A percentile compares a stretch with the other conserved stretches of the same genome.
Conservation (phyloP, 441 rosid species). For the Syzygium malaccense region DNA sequence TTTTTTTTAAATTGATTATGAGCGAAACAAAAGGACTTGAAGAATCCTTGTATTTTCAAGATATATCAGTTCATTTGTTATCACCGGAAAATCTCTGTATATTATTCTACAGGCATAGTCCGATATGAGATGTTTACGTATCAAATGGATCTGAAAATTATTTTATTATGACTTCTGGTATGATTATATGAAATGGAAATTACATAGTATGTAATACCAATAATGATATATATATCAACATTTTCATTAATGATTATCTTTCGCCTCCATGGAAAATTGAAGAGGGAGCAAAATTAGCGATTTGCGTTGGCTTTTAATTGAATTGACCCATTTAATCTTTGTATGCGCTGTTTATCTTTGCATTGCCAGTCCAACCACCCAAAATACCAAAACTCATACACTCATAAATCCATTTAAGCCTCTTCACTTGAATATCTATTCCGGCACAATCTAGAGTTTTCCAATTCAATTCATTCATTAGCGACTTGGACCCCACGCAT, state of each 20-base stretch:
- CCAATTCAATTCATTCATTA: background rate
- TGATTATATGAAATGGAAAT: background rate
- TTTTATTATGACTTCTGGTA: background rate
- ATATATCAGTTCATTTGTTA: background rate
- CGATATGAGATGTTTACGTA: background rate
- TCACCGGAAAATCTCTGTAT: rapidly evolving
- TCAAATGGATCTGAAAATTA: background rate
- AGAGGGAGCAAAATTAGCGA: background rate
- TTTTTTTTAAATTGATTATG: background rate
- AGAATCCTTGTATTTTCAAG: background rate
- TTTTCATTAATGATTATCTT: background rate
- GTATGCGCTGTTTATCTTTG: background rate
- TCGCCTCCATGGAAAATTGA: background rate
- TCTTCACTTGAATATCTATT: background rate
- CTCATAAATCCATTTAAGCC: background rate
- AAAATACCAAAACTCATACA: background rate
- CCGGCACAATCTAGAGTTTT: background rate
- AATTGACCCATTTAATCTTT: background rate
- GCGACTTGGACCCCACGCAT: background rate
- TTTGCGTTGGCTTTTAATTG: background rate
- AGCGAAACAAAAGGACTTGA: background rate
- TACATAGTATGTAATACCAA: background rate
- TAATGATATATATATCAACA: background rate
- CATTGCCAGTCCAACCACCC: background rate
- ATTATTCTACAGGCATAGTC: background rate